Base-by-base conservation (phyloP, 768 basidiomycete genomes). In the Rhodotorula sphaerocarpa region DNA sequence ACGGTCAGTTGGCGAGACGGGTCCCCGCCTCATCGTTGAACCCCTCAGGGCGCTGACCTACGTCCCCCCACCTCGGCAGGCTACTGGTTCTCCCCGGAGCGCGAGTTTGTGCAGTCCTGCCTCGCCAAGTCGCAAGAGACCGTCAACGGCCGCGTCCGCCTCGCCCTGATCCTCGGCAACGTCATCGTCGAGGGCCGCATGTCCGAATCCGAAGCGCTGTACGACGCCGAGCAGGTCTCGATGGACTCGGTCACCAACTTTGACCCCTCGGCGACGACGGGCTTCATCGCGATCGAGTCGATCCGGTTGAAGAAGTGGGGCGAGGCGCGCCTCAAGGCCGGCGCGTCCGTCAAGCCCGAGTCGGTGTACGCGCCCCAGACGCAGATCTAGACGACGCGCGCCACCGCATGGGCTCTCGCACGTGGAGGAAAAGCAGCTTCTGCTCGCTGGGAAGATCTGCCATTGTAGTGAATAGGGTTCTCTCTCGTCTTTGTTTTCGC, bases 171-270 rank as follows among this genome's bases (percentile, higher is more conserved):
- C 83, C 92, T 92, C 79, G 95, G 95, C 55, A 97, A 96, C 76
- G 88, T 91, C 42, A 79, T 93, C 69, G 81, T 97, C 62, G 90
- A 95, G 75, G 95, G 95, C 42, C 84, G 95, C 56, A 82, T 82
- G 73, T 91, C 89, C 66, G 81, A 87, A 23, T 59, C 71, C 28
- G 89, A 91, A 82, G 87, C 86, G 63, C 81, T 99, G 30, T 99
- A 99, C 75, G 95, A 99, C 73, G 91, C 88, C 73, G 85, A 85
- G 36, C 82, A 95, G 77, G 90, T 89, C 15, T 95, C 91, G 57
- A 97, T 99, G 95, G 95, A 99, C 75, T 91, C 93, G 78, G 84
- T 96, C 61, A 93, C 95, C 64, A 93, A 92, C 46, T 97, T 99
- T 77, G 90, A 93, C 78, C 92, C 92, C 27, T 88, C 87, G 30